Conservation (phyloP, 1,284 basidiomycete species). For the Ustilago loliicola region DNA sequence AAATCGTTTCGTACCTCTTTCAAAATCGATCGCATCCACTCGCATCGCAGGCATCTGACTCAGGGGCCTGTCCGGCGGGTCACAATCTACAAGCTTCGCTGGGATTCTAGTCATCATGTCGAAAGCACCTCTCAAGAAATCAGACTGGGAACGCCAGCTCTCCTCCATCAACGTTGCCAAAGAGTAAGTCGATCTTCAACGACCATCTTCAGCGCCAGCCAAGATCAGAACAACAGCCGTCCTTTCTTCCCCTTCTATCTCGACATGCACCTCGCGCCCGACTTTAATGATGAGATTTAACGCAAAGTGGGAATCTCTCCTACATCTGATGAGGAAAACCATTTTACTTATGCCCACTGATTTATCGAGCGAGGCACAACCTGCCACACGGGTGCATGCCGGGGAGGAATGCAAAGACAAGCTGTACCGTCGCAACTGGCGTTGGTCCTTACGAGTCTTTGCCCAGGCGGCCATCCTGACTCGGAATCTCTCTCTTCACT, state of each 20-base stretch:
- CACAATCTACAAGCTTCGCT: not conserved
- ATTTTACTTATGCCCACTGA: slow-evolving; percentile 73
- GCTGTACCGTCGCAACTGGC: not conserved
- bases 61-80: not conserved
- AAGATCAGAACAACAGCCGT: slow-evolving; percentile 16
- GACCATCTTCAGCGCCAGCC: slow-evolving; percentile 3
- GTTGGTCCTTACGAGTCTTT: not conserved
- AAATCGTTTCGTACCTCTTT: too few relatives aligned
- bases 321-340: slow-evolving; percentile 73
- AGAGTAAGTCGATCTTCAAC: slow-evolving; percentile 72
- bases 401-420: not conserved
- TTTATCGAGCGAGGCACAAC: slow-evolving; percentile 30
- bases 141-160: slow-evolving; percentile 73
- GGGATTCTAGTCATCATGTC: slow-evolving; percentile 21
- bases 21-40: not conserved
- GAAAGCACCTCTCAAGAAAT: slow-evolving; percentile 49
- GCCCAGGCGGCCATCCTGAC: slow-evolving; percentile 1
- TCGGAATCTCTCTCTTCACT: not conserved
- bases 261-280: slow-evolving; percentile 26
- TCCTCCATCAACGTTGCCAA: slow-evolving; percentile 73
- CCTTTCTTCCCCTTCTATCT: not conserved
- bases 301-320: slow-evolving; percentile 78
- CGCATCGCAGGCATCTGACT: not conserved
- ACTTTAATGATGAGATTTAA: slow-evolving; percentile 72
- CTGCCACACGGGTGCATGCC: slow-evolving; percentile 10